Base-by-base conservation (phyloP, 2,329 filamentous ascomycete genomes). In the Fusarium setosum region DNA sequence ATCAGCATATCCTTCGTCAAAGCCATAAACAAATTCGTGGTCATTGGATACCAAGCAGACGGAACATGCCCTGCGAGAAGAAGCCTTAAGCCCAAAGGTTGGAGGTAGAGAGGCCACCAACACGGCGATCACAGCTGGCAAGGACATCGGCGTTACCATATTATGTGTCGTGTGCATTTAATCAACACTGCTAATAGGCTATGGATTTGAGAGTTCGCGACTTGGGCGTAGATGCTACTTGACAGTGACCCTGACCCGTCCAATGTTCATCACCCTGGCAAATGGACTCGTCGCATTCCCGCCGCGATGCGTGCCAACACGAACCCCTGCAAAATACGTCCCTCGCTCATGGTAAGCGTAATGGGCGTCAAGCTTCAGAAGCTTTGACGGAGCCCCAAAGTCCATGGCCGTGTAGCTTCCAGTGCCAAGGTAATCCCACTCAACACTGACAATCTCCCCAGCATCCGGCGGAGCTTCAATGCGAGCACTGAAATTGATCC, bases 371-470 rank as follows among this genome's bases (percentile, higher is more conserved):
- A 50, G 6, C 17, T n/a, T 20, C 5, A 51, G 24, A 20, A 11
- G n/a, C n/a, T 29, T 20, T 8, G 20, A 23, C 17, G 31, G 35
- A n/a, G 20, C 15, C 20, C 40, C 37, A 31, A 42, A n/a, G 11
- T 37, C 26, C 12, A 15, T 12, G 10, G 41, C 37, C 8, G 21
- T 31, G 29, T 57, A 61, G 17, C 41, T 18, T 12, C 52, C 52
- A 20, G n/a, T 32, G 3, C 58, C 58, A 6, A 26, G 12, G 24
- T 42, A 44, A 35, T 67, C 63, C 55, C 58, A 67, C 26, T 61
- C 61, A 9, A 69, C 52, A 3, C 40, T 54, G 5, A 54, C 48
- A 11, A 67, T 49, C 17, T 45, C 34, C 9, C 66, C 66, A 4
- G 52, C 37, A 9, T 44, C 57, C 0, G 29, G 20, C 5, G 63